Evolutionary conservation across 768 basidiomycete genomes (phyloP).

Genomic region (Leucosporidium yakuticum): DNA sequence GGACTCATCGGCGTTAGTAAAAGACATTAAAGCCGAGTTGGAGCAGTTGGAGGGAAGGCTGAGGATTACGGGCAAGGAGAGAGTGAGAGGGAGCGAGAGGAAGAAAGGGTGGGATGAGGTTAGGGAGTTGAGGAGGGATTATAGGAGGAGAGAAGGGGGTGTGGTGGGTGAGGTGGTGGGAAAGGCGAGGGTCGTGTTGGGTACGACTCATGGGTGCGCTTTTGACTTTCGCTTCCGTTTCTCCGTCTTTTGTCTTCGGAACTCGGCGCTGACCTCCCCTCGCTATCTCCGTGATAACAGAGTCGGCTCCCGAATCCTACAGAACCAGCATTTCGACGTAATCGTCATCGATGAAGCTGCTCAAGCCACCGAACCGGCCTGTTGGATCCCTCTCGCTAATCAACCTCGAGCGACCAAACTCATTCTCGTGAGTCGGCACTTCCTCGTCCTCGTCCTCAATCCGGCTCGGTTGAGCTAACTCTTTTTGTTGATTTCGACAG

Average conservation of each 20-base stretch:
- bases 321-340: slow-evolving; percentile 75
- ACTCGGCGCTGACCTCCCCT: slow-evolving; percentile 2
- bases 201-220: slow-evolving; percentile 75
- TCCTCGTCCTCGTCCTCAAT: too few relatives aligned
- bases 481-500: slow-evolving; percentile 52
- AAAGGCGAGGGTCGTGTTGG: slow-evolving; percentile 79
- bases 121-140: slow-evolving; percentile 62
- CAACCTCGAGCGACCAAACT: slow-evolving; percentile 57
- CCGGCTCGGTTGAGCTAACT: too few relatives aligned
- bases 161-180: slow-evolving; percentile 73
- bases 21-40: slow-evolving; percentile 83
- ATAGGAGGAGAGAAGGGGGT: slow-evolving; percentile 72
- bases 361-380: slow-evolving; percentile 90
- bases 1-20: slow-evolving; percentile 65
- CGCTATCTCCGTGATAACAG: not conserved
- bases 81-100: slow-evolving; percentile 60
- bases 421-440: slow-evolving; percentile 35
- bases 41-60: slow-evolving; percentile 61
- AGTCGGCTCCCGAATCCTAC: slow-evolving; percentile 74
- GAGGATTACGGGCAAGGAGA: slow-evolving; percentile 56
- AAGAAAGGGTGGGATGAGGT: slow-evolving; percentile 43
- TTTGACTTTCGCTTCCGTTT: not conserved
- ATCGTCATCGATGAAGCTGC: slow-evolving; percentile 97
- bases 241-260: too few relatives aligned
- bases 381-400: slow-evolving; percentile 93